Conservation (phyloP, 1,284 basidiomycete genomes). For the Rhodofomes roseus region DNA sequence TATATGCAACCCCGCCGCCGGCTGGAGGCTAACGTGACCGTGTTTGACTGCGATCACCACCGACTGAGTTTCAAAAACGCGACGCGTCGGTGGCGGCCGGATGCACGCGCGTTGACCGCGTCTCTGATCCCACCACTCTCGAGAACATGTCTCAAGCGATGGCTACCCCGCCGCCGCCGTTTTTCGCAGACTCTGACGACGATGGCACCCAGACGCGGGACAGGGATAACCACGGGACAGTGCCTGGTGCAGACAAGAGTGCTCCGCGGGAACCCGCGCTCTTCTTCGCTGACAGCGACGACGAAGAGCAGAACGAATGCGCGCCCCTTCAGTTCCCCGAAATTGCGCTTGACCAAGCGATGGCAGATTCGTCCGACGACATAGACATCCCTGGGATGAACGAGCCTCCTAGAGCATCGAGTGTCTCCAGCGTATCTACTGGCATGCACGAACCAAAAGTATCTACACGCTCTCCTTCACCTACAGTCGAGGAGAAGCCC, state of each 20-base stretch:
- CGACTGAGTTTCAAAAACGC: neutral
- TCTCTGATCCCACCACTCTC: constrained; percentile 6
- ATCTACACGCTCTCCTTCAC: constrained; percentile 25
- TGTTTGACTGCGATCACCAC: neutral
- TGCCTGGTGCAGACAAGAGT: neutral
- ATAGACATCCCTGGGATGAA: constrained; percentile 25
- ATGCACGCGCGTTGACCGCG: constrained; percentile 13
- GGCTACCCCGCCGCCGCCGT: constrained; percentile 19
- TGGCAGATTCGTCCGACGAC: constrained; percentile 50
- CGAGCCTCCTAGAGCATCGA: constrained; percentile 35
- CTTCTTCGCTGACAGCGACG: constrained; percentile 59
- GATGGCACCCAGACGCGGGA: constrained; percentile 5
- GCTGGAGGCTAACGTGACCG: constrained; percentile 1
- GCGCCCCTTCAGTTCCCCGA: neutral
- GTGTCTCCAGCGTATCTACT: constrained; percentile 37
- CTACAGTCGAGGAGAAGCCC: neutral
- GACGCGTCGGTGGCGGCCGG: constrained; percentile 27
- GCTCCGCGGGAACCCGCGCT: constrained; percentile 24
- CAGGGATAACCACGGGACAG: neutral
- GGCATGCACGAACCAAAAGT: constrained; percentile 16
- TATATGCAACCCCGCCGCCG: too few relatives aligned
- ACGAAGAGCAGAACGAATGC: constrained; percentile 36
- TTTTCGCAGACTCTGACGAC: constrained; percentile 37
- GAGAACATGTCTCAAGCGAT: constrained; percentile 1
- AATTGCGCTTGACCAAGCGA: constrained; percentile 2